Evolutionary conservation across 2,329 filamentous ascomycete genomes (phyloP), one percentile per base, ranked within the genome.

Genomic region (Colletotrichum lindemuthianum): DNA sequence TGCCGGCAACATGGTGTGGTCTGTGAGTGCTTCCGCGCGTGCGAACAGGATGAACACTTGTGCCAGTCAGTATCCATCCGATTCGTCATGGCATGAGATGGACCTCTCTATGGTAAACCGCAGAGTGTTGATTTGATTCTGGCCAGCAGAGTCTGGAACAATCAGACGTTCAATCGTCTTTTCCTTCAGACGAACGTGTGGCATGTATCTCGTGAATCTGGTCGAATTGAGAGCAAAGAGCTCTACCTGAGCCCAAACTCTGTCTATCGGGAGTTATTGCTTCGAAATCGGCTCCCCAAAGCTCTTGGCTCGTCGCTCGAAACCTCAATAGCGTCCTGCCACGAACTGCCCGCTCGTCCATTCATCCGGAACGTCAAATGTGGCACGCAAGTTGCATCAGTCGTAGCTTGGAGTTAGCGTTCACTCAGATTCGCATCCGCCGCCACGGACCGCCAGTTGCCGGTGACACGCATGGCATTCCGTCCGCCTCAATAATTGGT

Each of bases 11-110:
- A 33, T 49, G 37, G 16, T 49, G 10, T 43, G 55, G 37, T 58
- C 44, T 44, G 55, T 58, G 55, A 24, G 37, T 24, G 39, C 55
- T 49, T 11, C 39, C 52, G 40, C 36, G 41, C 53, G 13, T 56
- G 24, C 36, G 8, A 9, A 15, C 24, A 16, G 43, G 43, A 45
- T 16, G 43, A 15, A n/a, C 16, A 16, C 43, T 40, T 40, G 37
- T 13, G 7, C 9, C 37, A 40, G 24, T 24, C 24, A 24, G 24
- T 24, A 4, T 24, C 24, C 24, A 24, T 24, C 24, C 4, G 24
- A 24, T 24, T 24, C 4, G 24, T 24, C 24, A 24, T 24, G 24
- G 5, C 24, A 24, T 24, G 24, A 4, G 24, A 24, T 24, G 24
- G 24, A 24, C 24, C 24, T 24, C 5, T 24, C 24, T 24, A 4